Base-by-base conservation (phyloP, 1,139 yeast species). In the Protomyces inouyei region DNA sequence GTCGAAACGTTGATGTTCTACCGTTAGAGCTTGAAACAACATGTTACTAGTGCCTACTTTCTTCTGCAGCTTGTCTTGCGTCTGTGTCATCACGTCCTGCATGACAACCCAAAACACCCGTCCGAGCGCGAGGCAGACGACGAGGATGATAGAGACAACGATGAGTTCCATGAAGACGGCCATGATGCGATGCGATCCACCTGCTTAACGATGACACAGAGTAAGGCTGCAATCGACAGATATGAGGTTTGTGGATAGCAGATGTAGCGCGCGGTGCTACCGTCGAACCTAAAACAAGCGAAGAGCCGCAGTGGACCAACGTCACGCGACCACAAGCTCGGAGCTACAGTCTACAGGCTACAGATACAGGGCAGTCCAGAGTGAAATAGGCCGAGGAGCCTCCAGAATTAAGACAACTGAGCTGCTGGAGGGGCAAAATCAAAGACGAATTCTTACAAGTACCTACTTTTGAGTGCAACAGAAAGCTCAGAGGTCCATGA, bases 1-100 rank as follows among this genome's bases (percentile, higher is more conserved):
- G 40, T 9, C 3, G 59, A 40, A 37, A 60, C 28, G 14, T 16
- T 23, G 51, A 60, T 52, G 18, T 60, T 45, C 18, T 55, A 52
- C 14, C 35, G 16, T 56, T 12, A 10, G 45, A 52, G 54, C 28
- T 23, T 52, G 21, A 14, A 12, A 5, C 43, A 25, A 12, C 23
- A 53, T 23, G 12, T 9, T n/a, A 5, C 3, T 3, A 4, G 9
- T 21, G 23, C 48, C 3, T 16, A 43, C 48, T 14, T 43, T 43
- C 12, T 43, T 12, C 25, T 43, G 48, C 12, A 43, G 48, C 48
- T 43, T 43, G 25, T 18, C 18, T 21, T 43, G 48, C 18, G 48
- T 43, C 18, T 43, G 48, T 12, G 23, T 10, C 48, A 43, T 43
- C 12, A 43, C 48, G 18, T 43, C 48, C 48, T 43, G 48, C 25